phyloP scores from a whole-genome alignment of 176 grass and related monocot genomes.

The Cocos nucifera region DNA sequence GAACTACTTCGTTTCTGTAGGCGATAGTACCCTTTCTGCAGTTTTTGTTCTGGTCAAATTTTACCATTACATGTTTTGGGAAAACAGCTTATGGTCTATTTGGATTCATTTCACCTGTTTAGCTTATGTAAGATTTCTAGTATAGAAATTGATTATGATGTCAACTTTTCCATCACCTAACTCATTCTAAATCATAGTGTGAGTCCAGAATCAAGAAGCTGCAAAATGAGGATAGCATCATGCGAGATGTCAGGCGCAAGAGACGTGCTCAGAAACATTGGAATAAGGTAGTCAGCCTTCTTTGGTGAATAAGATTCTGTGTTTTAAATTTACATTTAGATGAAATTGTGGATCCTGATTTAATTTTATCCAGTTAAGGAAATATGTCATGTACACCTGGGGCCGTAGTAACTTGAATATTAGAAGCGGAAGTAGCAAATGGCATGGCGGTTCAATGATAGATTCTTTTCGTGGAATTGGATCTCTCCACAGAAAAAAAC shows the following conservation, averaged over 20 bases:
- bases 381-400: constrained; percentile 17
- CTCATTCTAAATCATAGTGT: not conserved
- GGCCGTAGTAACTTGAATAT: constrained; percentile 7
- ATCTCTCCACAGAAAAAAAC: constrained; percentile 8
- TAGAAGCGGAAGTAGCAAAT: not conserved
- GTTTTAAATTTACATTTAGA: too few species aligned
- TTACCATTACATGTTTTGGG: too few species aligned
- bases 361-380: constrained; percentile 11
- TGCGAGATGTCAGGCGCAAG: constrained; percentile 1
- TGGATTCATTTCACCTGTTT: too few species aligned
- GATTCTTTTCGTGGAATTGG: not conserved
- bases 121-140: too few species aligned
- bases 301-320: not conserved
- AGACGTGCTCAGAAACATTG: constrained; percentile 14
- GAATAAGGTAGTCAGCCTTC: constrained; percentile 8
- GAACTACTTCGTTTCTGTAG: too few species aligned
- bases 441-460: not conserved
- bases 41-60: too few species aligned
- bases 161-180: too few species aligned
- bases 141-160: too few species aligned
- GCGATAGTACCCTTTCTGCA: too few species aligned
- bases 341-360: not conserved
- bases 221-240: not conserved
- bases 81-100: too few species aligned
- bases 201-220: constrained; percentile 14